A percentile compares a stretch with the other conserved stretches of the same genome.
These are phyloP conservation scores for Zymoseptoria brevis DNA, from an alignment of 2,329 filamentous ascomycete genomes.

Conservation along the genomic window DNA sequence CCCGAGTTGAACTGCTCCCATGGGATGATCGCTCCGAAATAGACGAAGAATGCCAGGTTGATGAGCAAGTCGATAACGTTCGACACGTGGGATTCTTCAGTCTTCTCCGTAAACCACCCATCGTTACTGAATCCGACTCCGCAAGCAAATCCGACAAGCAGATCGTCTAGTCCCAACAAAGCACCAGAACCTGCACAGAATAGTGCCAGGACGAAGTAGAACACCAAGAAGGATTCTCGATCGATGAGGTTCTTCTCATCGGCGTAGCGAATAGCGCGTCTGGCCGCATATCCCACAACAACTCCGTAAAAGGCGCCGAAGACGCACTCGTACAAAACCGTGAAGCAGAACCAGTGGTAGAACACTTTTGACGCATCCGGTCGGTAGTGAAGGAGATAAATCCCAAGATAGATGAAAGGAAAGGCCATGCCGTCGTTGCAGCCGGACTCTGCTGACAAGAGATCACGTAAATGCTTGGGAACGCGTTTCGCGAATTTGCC, in stretches of 20 bases:
- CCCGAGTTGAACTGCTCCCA: conserved; percentile 84
- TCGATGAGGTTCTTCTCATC: conserved; percentile 83
- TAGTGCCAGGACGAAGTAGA: conserved; percentile 93
- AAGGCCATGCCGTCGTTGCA: conserved; percentile 99
- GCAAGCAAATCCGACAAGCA: conserved; percentile 87
- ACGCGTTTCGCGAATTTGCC: conserved; percentile 97
- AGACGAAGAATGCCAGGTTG: conserved; percentile 97
- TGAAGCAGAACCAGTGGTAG: conserved; percentile 81
- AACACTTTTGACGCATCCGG: conserved; percentile 60
- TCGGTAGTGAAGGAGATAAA: conserved; percentile 81
- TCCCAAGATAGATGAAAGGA: conserved; percentile 85
- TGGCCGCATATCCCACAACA: conserved; percentile 75
- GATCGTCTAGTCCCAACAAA: conserved; percentile 82
- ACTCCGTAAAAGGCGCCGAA: conserved; percentile 89
- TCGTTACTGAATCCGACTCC: conserved; percentile 99
- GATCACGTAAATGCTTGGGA: conserved; percentile 90
- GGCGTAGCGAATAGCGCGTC: conserved; percentile 81
- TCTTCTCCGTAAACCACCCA: conserved; percentile 97
- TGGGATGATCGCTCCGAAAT: conserved; percentile 92
- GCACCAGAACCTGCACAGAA: conserved; percentile 93
- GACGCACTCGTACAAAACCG: conserved; percentile 89
- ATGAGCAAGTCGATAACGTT: conserved; percentile 97
- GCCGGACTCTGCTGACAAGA: conserved; percentile 91
- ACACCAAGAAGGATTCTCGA: conserved; percentile 93
- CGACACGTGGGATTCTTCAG: conserved; percentile 95